Percentiles rank a stretch among this genome's conserved stretches.
These are phyloP conservation scores for Serendipita vermifera DNA, from an alignment of 768 basidiomycete species.

Conservation along the genomic window DNA sequence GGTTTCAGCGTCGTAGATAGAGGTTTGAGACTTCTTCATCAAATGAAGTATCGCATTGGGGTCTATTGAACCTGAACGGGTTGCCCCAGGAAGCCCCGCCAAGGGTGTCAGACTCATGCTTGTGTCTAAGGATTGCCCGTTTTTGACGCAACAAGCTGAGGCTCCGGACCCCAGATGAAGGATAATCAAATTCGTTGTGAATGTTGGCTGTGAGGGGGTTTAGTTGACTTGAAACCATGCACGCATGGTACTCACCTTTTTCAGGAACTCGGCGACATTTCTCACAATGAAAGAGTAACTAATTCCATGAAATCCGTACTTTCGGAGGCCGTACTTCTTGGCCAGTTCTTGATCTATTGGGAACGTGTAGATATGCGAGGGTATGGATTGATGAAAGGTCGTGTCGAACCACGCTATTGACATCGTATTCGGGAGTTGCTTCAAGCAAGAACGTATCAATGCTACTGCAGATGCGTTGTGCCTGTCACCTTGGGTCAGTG, in stretches of 20 bases:
- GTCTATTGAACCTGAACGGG: slow-evolving; percentile 71
- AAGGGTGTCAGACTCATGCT: slow-evolving; percentile 88
- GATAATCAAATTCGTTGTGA: slow-evolving; percentile 58
- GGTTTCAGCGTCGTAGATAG: slow-evolving; percentile 42
- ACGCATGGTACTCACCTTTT: slow-evolving; percentile 29
- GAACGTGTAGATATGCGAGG: slow-evolving; percentile 63
- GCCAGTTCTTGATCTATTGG: slow-evolving; percentile 56
- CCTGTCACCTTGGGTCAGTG: slow-evolving; percentile 21
- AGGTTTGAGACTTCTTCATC: slow-evolving; percentile 27
- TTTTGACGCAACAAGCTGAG: slow-evolving; percentile 59
- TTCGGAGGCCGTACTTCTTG: slow-evolving; percentile 53
- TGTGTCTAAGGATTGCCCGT: slow-evolving; percentile 68
- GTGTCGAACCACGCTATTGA: slow-evolving; percentile 86
- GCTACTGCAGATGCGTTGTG: slow-evolving; percentile 52
- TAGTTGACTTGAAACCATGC: background rate
- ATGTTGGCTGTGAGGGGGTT: slow-evolving; percentile 24
- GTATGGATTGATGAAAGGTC: slow-evolving; percentile 67
- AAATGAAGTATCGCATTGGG: slow-evolving; percentile 83
- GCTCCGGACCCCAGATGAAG: slow-evolving; percentile 89
- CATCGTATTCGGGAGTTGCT: slow-evolving; percentile 48
- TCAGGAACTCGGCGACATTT: slow-evolving; percentile 43
- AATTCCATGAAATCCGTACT: slow-evolving; percentile 87
- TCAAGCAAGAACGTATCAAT: slow-evolving; percentile 48
- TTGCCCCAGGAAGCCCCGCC: slow-evolving; percentile 80
- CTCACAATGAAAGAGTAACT: slow-evolving; percentile 61